Evolutionary conservation across 1,284 basidiomycete species (phyloP), one percentile per base, ranked within the genome.

Genomic region (Pyrrhoderma lamaoense): DNA sequence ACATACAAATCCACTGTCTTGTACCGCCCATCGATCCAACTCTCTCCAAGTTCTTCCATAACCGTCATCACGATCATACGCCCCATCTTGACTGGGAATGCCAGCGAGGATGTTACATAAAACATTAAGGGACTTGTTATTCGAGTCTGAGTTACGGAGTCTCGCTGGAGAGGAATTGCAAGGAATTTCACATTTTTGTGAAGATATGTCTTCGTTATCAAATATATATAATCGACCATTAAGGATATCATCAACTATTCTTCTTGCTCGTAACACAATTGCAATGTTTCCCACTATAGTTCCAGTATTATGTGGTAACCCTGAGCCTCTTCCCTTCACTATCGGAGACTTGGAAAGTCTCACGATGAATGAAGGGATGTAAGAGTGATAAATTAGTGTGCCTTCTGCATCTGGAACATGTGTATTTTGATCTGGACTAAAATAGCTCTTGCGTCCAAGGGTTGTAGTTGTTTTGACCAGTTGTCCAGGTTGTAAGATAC

Each of bases 261-360:
- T 23, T 8, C 52, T 39, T 1, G 52, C 52, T 13, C 45, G 47
- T 5, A 42, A 35, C 22, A 50, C 42, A 42, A 36, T n/a, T 21
- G 47, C 23, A 23, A 52, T 25, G 23, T 55, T 55, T 8, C 54
- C 54, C 13, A 37, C 37, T 3, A 55, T 49, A 37, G 43, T 36
- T n/a, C 23, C 25, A 36, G 22, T 31, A 34, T 44, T 39, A 8
- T 19, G 31, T 9, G 53, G 49, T 14, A 53, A 27, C n/a, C 40
- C 39, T 9, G 44, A 38, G 14, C 44, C 53, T 16, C 22, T 22
- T 13, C 51, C 51, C 22, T 42, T 51, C 5, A 49, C 54, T 37
- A 55, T 55, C 5, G 54, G 54, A 18, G 54, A 55, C n/a, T n/a
- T n/a, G n/a, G n/a, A n/a, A n/a, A n/a, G n/a, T n/a, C n/a, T n/a